Evolutionary conservation across 176 grass and related monocot genomes (phyloP).

Genomic region (Avena eriantha): DNA sequence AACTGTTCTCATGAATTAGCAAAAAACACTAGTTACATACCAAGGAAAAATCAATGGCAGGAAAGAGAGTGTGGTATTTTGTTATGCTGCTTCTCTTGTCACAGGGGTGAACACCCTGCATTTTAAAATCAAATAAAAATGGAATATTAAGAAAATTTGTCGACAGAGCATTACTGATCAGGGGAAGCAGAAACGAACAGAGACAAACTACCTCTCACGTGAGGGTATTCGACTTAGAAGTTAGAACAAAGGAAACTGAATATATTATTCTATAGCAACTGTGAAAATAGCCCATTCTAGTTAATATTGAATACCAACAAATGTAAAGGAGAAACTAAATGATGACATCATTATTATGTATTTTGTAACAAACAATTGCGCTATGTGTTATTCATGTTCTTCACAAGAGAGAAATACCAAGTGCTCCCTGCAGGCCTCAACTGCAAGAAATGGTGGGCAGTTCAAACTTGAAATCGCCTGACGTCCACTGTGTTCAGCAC

Average conservation of each 20-base stretch:
- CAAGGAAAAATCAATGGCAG: constrained; percentile 91
- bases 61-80: constrained; percentile 73
- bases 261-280: background rate
- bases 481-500: constrained; percentile 57
- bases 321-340: background rate
- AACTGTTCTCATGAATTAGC: background rate
- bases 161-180: background rate
- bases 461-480: constrained; percentile 68
- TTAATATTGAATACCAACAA: background rate
- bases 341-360: background rate
- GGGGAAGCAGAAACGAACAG: background rate
- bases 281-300: background rate
- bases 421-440: constrained; percentile 77
- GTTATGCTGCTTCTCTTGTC: constrained; percentile 89
- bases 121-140: background rate
- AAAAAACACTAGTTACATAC: constrained; percentile 38
- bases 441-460: constrained; percentile 70
- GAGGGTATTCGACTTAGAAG: background rate
- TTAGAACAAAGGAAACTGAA: background rate
- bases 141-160: background rate
- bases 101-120: constrained; percentile 85
- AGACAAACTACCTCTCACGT: background rate
- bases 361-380: background rate
- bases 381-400: background rate
- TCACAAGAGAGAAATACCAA: constrained; percentile 59